Evolutionary conservation across 148 eudicot genomes (phyloP).

Genomic region (Limonium bicolor): DNA sequence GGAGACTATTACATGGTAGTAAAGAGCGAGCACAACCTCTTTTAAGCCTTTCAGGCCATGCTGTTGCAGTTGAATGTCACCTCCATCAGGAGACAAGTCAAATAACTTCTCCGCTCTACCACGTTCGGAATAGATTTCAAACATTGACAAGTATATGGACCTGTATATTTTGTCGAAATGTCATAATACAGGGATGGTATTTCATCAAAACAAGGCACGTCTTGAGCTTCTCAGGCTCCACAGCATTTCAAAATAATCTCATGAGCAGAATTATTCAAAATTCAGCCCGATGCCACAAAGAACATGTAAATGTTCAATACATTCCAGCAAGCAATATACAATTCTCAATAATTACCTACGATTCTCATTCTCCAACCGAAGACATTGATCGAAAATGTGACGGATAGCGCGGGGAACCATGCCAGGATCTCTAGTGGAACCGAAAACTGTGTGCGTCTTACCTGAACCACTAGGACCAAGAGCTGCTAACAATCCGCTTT

Average conservation of each 20-base stretch:
- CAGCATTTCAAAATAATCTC: too few species aligned
- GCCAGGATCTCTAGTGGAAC: conserved; percentile 69
- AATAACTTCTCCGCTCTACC: conserved; percentile 57
- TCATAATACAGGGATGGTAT: too few species aligned
- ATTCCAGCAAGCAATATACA: too few species aligned
- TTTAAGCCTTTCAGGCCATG: conserved; percentile 60
- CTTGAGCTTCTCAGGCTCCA: too few species aligned
- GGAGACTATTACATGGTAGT: too few species aligned
- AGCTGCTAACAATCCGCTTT: conserved; percentile 72
- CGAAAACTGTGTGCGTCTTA: conserved; percentile 81
- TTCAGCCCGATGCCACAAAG: too few species aligned
- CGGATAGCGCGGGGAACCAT: conserved; percentile 70
- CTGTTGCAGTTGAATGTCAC: conserved; percentile 46
- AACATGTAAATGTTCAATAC: too few species aligned
- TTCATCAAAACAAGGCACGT: too few species aligned
- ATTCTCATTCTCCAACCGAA: too few species aligned
- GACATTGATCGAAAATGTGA: conserved; percentile 22
- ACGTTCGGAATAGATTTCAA: conserved; percentile 54
- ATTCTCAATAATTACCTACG: too few species aligned
- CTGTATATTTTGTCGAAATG: conserved; percentile 21
- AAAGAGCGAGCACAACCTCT: conserved; percentile 26
- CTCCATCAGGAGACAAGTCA: conserved; percentile 58
- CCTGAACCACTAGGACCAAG: conserved; percentile 96
- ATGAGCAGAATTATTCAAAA: too few species aligned
- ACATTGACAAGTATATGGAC: conserved; percentile 52